Evolutionary conservation across 306 rosid species (phyloP), one percentile per base, ranked within the genome.

Genomic region (Crataegus laevigata): DNA sequence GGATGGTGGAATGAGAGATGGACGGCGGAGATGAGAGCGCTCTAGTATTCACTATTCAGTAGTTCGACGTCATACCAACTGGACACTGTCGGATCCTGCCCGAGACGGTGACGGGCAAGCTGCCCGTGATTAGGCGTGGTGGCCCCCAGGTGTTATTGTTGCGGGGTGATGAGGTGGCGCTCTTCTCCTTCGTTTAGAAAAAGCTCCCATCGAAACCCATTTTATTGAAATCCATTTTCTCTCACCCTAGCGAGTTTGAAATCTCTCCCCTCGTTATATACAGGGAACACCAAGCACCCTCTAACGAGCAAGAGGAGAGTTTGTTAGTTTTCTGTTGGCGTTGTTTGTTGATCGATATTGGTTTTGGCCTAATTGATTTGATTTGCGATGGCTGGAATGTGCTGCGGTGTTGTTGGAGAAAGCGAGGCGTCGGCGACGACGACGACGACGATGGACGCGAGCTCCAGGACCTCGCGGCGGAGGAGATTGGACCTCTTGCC

Each of bases 341-440:
- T 47, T 47, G 54, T 47, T 47, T 15, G 21, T 15, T 5, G 54
- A 17, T 50, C 21, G 21, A 50, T 50, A 1, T 50, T 50, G 8
- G 54, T 50, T 15, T 50, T 29, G 17, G 3, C 1, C 0, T 30
- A 18, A 18, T 50, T 52, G 38, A n/a, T 52, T 30, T 30, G 43
- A 30, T 17, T 63, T 18, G 51, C 26, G 67, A 93, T 93, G 98
- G 96, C 96, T 71, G 96, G 89, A 32, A 91, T 89, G 63, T 93
- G 98, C 75, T 94, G 94, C 64, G 92, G 90, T n/a, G 81, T 87
- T 73, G 90, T 88, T 9, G 92, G 90, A 11, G 94, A 94, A 36
- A 80, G 84, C 17, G 97, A 94, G 21, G 24, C 96, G 1, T 25
- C 90, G 6, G 59, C 91, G 11, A 63, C 85, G 5, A 62, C 91